Evolutionary conservation across 2,329 filamentous ascomycete species (phyloP), one percentile per base, ranked within the genome.

Genomic region (Albifimbria verrucaria): DNA sequence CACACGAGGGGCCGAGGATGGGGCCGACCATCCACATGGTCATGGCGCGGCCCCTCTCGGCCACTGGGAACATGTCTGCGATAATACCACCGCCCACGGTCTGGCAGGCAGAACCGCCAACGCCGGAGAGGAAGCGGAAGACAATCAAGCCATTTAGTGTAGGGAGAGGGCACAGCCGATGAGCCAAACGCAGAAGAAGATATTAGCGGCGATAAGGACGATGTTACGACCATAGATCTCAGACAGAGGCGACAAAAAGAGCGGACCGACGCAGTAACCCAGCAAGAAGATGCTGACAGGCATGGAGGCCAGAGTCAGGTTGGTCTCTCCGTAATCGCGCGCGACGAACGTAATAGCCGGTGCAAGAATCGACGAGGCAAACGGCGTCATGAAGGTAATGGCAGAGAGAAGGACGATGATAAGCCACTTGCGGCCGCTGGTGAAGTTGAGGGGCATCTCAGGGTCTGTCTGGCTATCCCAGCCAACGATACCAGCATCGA

Each of bases 351-450:
- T 53, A 50, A 80, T 76, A 26, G 76, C 77, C 3, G 79, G 79
- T 1, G 79, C 74, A 18, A 81, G 67, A 51, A 87, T 86, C 1
- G 83, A 84, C 7, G 83, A 86, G 0, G 83, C 82, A 23, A 88
- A 81, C 0, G 85, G 83, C 0, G 84, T 86, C 62, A 88, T 80
- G 57, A 88, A 80, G 9, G 84, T 86, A 63, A 86, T 86, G 56
- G 73, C 69, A 1, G 82, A 77, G 20, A 88, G 76, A 18, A 82
- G 75, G 47, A 75, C 65, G 7, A 81, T 77, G 32, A 81, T 76
- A 18, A 77, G 65, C 83, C 83, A 87, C 70, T 86, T 87, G 59
- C 76, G 79, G 18, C 65, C 64, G 7, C 59, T 62, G 2, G 76
- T 57, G 70, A 86, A 85, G 65, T 86, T 86, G 59, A 83, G 73